Evolutionary conservation across 441 rosid genomes (phyloP).

Genomic region (Breynia disticha): DNA sequence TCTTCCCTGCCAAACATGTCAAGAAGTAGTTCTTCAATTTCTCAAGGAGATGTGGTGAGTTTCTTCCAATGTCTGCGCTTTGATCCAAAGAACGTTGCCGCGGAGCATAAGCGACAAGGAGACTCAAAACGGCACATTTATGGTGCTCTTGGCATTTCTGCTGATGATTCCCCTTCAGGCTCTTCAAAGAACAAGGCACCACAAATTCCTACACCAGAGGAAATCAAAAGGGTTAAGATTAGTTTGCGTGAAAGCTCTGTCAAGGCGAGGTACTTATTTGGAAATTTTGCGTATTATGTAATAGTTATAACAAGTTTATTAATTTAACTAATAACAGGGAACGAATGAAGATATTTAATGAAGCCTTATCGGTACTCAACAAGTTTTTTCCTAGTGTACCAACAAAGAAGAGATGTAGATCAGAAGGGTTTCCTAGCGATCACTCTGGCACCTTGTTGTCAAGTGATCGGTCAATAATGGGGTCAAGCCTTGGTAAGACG

Average conservation of each 20-base stretch:
- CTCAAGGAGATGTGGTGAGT: constrained; percentile 62
- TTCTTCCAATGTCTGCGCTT: constrained; percentile 68
- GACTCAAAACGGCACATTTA: constrained; percentile 60
- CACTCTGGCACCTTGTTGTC: constrained; percentile 38
- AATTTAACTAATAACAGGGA: constrained; percentile 56
- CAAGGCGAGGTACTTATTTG: constrained; percentile 77
- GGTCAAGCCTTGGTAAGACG: constrained; percentile 58
- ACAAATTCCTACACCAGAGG: constrained; percentile 58
- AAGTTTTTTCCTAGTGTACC: constrained; percentile 70
- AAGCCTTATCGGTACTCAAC: constrained; percentile 76
- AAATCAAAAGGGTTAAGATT: constrained; percentile 61
- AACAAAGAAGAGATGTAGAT: constrained; percentile 83
- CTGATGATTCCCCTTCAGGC: constrained; percentile 59
- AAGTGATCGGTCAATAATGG: constrained; percentile 52
- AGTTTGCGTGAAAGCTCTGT: constrained; percentile 53
- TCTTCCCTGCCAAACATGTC: constrained; percentile 64
- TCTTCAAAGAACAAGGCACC: constrained; percentile 51
- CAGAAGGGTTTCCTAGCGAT: constrained; percentile 58
- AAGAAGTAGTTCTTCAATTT: constrained; percentile 49
- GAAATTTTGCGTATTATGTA: constrained; percentile 11
- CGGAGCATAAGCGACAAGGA: constrained; percentile 73
- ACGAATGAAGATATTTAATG: constrained; percentile 64
- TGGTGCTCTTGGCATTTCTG: constrained; percentile 70
- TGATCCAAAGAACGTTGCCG: constrained; percentile 68
- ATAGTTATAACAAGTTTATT: constrained; percentile 21